These are phyloP conservation scores for Halophytophthora batemanensis DNA, from an alignment of 352 stramenopile genomes.

Conservation along the genomic window DNA sequence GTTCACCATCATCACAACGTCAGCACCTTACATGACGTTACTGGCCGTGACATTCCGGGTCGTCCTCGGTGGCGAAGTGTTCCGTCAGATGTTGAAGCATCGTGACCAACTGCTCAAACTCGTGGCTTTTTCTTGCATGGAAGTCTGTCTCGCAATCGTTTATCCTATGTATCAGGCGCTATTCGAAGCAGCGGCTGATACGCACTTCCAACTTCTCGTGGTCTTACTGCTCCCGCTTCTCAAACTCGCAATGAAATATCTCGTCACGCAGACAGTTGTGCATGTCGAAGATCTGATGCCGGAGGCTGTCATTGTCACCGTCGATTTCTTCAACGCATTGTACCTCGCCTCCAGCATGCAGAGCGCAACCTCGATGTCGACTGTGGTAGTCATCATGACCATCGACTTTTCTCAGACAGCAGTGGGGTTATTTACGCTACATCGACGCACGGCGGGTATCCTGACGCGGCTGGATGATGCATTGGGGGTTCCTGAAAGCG, in stretches of 20 bases:
- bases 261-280: constrained; percentile 9
- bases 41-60: not conserved
- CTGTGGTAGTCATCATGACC: constrained; percentile 15
- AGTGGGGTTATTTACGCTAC: constrained; percentile 14
- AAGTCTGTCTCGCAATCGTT: constrained; percentile 14
- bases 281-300: constrained; percentile 32
- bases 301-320: constrained; percentile 28
- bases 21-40: constrained; percentile 10
- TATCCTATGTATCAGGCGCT: constrained; percentile 17
- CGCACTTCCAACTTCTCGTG: constrained; percentile 14
- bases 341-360: constrained; percentile 26
- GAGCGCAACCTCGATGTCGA: constrained; percentile 17
- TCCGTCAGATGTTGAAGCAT: constrained; percentile 11
- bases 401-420: constrained; percentile 19
- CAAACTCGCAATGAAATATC: constrained; percentile 26
- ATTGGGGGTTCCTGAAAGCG: not conserved
- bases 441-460: constrained; percentile 5
- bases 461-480: not conserved
- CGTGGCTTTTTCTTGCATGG: constrained; percentile 8
- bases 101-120: constrained; percentile 5
- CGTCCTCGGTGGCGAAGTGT: not conserved
- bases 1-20: constrained; percentile 21
- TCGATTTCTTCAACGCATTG: constrained; percentile 30
- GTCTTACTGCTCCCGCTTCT: constrained; percentile 22
- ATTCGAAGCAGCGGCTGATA: constrained; percentile 10